Evolutionary conservation across 1,284 basidiomycete genomes (phyloP).

Genomic region (Cronartium quercuum): DNA sequence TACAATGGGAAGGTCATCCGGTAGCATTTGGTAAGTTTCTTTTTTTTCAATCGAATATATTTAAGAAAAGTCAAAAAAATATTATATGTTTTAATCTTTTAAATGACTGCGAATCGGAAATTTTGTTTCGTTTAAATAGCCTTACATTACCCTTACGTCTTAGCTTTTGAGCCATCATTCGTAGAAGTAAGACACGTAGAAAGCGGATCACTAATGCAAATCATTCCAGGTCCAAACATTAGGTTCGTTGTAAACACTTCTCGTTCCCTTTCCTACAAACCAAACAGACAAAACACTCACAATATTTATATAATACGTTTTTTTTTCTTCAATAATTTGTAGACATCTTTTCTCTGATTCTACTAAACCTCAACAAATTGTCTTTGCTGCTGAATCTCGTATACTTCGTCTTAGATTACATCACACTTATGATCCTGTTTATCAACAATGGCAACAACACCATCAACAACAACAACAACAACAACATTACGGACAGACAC

Average conservation of each 20-base stretch:
- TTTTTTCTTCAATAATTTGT: neutral
- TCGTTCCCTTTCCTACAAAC: conserved; percentile 38
- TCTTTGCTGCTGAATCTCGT: conserved; percentile 39
- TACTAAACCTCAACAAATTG: conserved; percentile 60
- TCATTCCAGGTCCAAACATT: conserved; percentile 63
- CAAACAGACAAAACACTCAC: conserved; percentile 35
- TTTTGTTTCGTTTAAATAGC: conserved; percentile 55
- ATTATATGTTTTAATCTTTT: neutral
- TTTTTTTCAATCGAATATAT: neutral
- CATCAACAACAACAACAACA: conserved; percentile 5
- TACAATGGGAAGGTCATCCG: conserved; percentile 93
- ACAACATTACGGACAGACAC: neutral
- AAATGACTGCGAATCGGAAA: conserved; percentile 37
- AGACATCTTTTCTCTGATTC: conserved; percentile 88
- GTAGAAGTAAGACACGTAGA: conserved; percentile 96
- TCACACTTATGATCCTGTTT: neutral
- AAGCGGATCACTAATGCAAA: conserved; percentile 82
- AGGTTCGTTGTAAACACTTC: conserved; percentile 30
- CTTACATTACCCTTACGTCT: conserved; percentile 89
- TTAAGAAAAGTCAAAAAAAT: neutral
- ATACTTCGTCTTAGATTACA: conserved; percentile 11
- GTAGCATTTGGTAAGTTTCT: conserved; percentile 78
- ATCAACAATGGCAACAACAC: conserved; percentile 7
- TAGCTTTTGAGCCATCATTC: conserved; percentile 94
- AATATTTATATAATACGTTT: conserved; percentile 20